phyloP scores from a whole-genome alignment of 208 protist species.

The Polymyxa betae region DNA sequence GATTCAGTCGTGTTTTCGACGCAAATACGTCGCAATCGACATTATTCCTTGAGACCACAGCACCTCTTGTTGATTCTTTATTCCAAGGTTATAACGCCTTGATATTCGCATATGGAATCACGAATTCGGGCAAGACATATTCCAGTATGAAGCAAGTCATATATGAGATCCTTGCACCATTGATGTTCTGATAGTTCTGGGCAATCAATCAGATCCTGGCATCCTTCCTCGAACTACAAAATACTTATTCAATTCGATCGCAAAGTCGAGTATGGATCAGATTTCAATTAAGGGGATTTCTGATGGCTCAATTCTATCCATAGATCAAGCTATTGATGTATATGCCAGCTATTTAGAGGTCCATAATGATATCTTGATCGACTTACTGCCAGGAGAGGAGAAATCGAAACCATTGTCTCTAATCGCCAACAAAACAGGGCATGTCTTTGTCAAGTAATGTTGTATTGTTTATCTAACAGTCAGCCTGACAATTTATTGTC shows the following conservation, averaged over 20 bases:
- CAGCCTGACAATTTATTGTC: neutral
- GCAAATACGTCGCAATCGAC: neutral
- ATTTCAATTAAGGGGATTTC: neutral
- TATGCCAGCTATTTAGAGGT: conserved; percentile 45
- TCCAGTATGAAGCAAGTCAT: neutral
- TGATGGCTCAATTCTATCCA: neutral
- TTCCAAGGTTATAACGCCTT: neutral
- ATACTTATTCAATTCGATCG: neutral
- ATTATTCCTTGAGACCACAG: neutral
- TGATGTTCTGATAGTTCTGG: neutral
- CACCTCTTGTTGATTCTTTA: conserved; percentile 31
- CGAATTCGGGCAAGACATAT: conserved; percentile 24
- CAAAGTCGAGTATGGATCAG: neutral
- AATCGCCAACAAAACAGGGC: neutral
- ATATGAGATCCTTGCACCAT: neutral
- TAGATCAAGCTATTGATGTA: neutral
- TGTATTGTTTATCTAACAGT: neutral
- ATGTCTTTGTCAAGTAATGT: conserved; percentile 20
- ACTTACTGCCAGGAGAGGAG: neutral
- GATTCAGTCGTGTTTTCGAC: neutral
- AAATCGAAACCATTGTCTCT: neutral
- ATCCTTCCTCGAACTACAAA: neutral
- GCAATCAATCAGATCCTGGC: neutral
- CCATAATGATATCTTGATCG: conserved; percentile 35
- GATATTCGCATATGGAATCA: conserved; percentile 48